Evolutionary conservation across 163 green algal genomes (phyloP).

Genomic region (Chloroidium sp.): DNA sequence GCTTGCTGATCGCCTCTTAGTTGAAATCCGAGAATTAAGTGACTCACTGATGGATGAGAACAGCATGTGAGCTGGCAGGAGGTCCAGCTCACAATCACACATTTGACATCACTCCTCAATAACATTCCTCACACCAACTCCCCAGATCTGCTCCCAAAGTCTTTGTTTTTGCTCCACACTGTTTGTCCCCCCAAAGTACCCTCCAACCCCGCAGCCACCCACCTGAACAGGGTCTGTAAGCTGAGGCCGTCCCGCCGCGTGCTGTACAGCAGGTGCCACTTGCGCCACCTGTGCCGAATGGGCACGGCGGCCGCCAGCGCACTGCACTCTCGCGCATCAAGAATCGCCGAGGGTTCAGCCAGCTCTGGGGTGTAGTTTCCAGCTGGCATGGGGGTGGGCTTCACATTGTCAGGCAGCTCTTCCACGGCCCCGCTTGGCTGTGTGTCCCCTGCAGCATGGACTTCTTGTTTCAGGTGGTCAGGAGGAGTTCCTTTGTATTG

Average conservation of each 20-base stretch:
- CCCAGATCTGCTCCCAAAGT: background rate
- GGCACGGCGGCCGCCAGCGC: conserved; percentile 18
- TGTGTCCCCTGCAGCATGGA: no score
- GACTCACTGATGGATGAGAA: background rate
- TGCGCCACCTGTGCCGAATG: conserved; percentile 19
- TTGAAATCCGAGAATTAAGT: background rate
- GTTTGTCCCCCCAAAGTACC: background rate
- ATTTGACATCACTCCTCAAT: background rate
- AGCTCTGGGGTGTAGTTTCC: no score
- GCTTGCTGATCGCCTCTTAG: background rate
- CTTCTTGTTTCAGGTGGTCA: no score
- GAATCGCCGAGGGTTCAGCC: no score
- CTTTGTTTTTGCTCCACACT: no score
- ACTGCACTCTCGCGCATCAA: background rate
- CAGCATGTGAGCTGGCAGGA: background rate
- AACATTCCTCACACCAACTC: background rate
- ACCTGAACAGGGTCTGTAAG: conserved; percentile 60
- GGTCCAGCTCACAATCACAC: background rate
- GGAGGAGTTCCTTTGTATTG: no score
- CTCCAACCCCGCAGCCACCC: background rate
- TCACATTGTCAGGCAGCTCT: no score
- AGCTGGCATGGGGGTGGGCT: no score
- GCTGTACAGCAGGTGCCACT: conserved; percentile 54
- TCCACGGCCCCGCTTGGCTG: no score
- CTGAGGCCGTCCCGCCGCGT: conserved; percentile 56